A percentile compares a stretch with the other conserved stretches of the same genome.
These are phyloP conservation scores for Phyllosticta citrichinensis DNA, from an alignment of 2,329 filamentous ascomycete genomes.

Conservation along the genomic window DNA sequence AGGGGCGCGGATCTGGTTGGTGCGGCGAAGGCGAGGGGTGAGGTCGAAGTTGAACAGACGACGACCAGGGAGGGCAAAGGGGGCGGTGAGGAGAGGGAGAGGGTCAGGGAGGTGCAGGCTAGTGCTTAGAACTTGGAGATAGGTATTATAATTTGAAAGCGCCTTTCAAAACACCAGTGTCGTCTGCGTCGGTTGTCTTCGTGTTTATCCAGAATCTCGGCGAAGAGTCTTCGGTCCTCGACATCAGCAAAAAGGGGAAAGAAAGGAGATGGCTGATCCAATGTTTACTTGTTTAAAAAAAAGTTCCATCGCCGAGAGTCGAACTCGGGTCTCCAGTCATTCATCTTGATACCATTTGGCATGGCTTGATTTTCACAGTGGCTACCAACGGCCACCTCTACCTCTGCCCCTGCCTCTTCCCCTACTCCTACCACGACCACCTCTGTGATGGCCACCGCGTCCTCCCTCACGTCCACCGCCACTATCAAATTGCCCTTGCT, in stretches of 20 bases:
- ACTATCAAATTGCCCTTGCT: slow-evolving; percentile 5
- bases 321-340: too few relatives aligned
- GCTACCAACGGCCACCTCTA: slow-evolving; percentile 13
- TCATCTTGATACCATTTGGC: too few relatives aligned
- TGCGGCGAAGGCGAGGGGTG: slow-evolving; percentile 14
- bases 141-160: too few relatives aligned
- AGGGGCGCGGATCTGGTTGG: slow-evolving; percentile 41
- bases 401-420: slow-evolving; percentile 15
- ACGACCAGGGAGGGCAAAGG: slow-evolving; percentile 3
- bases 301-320: too few relatives aligned
- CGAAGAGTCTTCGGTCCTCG: too few relatives aligned
- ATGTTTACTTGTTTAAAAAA: too few relatives aligned
- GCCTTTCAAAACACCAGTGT: too few relatives aligned
- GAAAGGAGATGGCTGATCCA: too few relatives aligned
- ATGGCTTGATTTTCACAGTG: background rate
- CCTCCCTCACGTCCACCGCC: slow-evolving; percentile 13
- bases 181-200: too few relatives aligned
- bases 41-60: slow-evolving; percentile 18
- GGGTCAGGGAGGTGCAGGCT: background rate
- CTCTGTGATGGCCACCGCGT: slow-evolving; percentile 10
- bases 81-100: background rate
- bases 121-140: background rate
- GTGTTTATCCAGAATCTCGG: too few relatives aligned
- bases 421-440: slow-evolving; percentile 16
- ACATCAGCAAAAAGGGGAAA: too few relatives aligned